Evolutionary conservation across 306 rosid genomes (phyloP).

Genomic region (Gynostemma pentaphyllum): DNA sequence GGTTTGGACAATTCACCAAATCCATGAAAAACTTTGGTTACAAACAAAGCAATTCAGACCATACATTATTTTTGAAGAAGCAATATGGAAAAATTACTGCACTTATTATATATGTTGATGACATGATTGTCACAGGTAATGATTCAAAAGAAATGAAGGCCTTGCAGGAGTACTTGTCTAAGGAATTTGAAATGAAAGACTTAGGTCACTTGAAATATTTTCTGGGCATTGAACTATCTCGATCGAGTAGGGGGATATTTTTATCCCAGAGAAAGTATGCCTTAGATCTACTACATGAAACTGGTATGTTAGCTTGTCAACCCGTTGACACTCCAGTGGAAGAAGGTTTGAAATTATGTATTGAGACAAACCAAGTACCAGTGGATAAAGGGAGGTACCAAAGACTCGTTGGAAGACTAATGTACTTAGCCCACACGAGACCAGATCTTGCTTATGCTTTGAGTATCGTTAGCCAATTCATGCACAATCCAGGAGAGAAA

Average conservation of each 20-base stretch:
- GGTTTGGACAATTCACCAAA: neutral
- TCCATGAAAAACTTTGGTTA: neutral
- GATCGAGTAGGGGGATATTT: too few species aligned
- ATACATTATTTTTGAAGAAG: neutral
- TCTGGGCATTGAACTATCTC: too few species aligned
- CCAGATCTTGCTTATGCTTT: neutral
- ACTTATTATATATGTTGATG: too few species aligned
- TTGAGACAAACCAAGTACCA: too few species aligned
- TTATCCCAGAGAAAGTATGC: too few species aligned
- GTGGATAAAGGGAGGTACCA: too few species aligned
- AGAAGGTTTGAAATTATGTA: too few species aligned
- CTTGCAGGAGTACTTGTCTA: neutral
- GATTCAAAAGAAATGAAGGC: neutral
- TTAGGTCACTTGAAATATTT: too few species aligned
- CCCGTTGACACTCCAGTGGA: neutral
- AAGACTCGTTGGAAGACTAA: too few species aligned
- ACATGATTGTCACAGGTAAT: neutral
- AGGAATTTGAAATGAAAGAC: neutral
- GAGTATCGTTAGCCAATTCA: neutral
- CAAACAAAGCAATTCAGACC: neutral
- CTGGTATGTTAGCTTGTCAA: neutral
- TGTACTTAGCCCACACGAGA: too few species aligned
- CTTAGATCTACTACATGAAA: neutral
- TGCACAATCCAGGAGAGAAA: neutral
- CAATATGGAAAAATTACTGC: neutral